These are phyloP conservation scores for Phytopythium mirpurense DNA, from an alignment of 352 stramenopile genomes.

Conservation along the genomic window DNA sequence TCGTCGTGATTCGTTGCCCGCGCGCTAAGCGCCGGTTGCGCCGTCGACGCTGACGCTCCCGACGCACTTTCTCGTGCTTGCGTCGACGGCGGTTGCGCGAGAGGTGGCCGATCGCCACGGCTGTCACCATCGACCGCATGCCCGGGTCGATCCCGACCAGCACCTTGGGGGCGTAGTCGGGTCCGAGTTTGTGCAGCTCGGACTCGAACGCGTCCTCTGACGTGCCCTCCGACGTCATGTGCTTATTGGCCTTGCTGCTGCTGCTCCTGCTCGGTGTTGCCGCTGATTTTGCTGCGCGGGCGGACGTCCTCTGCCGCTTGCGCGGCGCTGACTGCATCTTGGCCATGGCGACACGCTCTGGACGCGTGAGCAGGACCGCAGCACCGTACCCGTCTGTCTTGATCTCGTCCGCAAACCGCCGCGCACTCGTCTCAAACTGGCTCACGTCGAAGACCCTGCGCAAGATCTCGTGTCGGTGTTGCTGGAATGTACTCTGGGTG, in stretches of 20 bases:
- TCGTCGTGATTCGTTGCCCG: neutral
- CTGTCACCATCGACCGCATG: conserved; percentile 11
- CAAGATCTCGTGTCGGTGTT: conserved; percentile 4
- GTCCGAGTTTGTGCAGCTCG: conserved; percentile 6
- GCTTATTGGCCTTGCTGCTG: no score
- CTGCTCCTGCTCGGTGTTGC: no score
- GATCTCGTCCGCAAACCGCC: conserved; percentile 9
- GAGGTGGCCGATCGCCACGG: conserved; percentile 1
- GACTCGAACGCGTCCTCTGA: conserved; percentile 3
- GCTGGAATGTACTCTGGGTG: conserved; percentile 1
- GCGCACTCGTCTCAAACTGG: conserved; percentile 9
- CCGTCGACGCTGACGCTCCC: neutral
- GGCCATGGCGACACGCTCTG: conserved; percentile 1
- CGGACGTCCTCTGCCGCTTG: conserved; percentile 5
- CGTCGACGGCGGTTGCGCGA: neutral
- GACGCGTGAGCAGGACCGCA: conserved; percentile 4
- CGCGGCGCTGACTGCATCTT: neutral
- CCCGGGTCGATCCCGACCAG: conserved; percentile 9
- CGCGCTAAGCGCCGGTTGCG: neutral
- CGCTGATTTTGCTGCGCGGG: no score
- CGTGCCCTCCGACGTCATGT: neutral
- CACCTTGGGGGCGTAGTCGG: conserved; percentile 5
- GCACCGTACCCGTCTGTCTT: conserved; percentile 9
- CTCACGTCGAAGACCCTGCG: conserved; percentile 5
- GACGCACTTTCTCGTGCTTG: no score